A percentile compares a stretch with the other conserved stretches of the same genome.
These are phyloP conservation scores for Arbutus unedo DNA, from an alignment of 148 eudicot species.

Conservation along the genomic window DNA sequence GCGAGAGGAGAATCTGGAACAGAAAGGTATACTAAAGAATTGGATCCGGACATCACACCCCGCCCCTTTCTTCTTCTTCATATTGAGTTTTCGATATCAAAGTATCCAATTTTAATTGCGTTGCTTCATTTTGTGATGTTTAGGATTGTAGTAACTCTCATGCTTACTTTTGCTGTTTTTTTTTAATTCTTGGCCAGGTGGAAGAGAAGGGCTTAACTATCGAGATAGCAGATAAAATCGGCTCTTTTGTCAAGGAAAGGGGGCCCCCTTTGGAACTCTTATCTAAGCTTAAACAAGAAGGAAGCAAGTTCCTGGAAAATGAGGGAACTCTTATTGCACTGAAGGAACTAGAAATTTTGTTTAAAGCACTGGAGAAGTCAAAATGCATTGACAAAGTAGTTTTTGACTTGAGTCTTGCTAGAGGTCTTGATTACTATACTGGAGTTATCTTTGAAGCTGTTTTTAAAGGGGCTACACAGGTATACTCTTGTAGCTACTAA, in stretches of 20 bases:
- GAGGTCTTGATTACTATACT: slow-evolving; percentile 98
- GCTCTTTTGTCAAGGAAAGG: slow-evolving; percentile 67
- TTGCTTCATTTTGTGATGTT: slow-evolving; percentile 7
- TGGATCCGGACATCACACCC: too few relatives aligned
- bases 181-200: slow-evolving; percentile 44
- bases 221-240: slow-evolving; percentile 79
- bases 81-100: neutral
- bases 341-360: slow-evolving; percentile 75
- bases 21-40: too few relatives aligned
- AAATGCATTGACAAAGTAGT: slow-evolving; percentile 71
- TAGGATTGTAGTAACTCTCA: neutral
- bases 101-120: neutral
- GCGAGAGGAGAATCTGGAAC: too few relatives aligned
- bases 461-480: slow-evolving; percentile 93
- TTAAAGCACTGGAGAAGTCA: slow-evolving; percentile 63
- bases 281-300: slow-evolving; percentile 62
- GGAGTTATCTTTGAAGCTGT: slow-evolving; percentile 96
- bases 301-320: slow-evolving; percentile 62
- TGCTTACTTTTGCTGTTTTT: neutral
- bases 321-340: slow-evolving; percentile 60
- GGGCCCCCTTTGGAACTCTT: slow-evolving; percentile 77
- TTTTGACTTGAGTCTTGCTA: slow-evolving; percentile 93
- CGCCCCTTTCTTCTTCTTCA: neutral
- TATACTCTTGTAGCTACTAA: slow-evolving; percentile 19
- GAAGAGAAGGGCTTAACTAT: slow-evolving; percentile 81